Percentiles rank a stretch among this genome's conserved stretches.
Conservation (phyloP, 306 rosid species). For the Quercus cerris region DNA sequence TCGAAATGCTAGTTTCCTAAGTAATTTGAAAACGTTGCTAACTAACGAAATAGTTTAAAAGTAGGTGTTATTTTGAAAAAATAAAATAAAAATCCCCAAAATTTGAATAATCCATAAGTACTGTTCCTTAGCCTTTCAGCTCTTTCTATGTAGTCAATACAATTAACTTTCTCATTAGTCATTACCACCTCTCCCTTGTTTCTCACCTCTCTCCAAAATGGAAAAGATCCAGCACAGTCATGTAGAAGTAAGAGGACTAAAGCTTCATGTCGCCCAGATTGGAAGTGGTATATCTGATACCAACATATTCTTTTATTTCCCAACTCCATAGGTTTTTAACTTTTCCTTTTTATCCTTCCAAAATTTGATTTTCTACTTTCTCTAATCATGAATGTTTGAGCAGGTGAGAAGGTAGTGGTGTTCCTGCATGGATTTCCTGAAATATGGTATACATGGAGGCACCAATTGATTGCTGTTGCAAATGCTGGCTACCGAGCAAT, state of each 20-base stretch:
- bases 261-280: constrained; percentile 67
- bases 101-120: too few relatives aligned
- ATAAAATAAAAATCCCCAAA: too few relatives aligned
- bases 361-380: neutral
- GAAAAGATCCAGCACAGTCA: constrained; percentile 54
- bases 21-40: too few relatives aligned
- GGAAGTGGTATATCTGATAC: constrained; percentile 30
- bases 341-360: neutral
- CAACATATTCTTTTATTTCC: neutral
- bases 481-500: constrained; percentile 61
- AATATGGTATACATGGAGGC: constrained; percentile 79
- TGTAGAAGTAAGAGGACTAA: constrained; percentile 60
- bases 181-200: neutral
- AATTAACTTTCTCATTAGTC: too few relatives aligned
- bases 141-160: too few relatives aligned
- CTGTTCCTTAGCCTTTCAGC: neutral
- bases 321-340: too few relatives aligned
- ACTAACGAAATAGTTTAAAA: too few relatives aligned
- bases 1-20: too few relatives aligned
- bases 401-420: constrained; percentile 60
- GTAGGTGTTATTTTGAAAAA: too few relatives aligned
- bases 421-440: constrained; percentile 84
- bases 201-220: constrained; percentile 27
- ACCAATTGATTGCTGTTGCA: constrained; percentile 71
- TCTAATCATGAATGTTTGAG: neutral